Conservation (phyloP, 768 basidiomycete species). For the Chalciporus piperatus region DNA sequence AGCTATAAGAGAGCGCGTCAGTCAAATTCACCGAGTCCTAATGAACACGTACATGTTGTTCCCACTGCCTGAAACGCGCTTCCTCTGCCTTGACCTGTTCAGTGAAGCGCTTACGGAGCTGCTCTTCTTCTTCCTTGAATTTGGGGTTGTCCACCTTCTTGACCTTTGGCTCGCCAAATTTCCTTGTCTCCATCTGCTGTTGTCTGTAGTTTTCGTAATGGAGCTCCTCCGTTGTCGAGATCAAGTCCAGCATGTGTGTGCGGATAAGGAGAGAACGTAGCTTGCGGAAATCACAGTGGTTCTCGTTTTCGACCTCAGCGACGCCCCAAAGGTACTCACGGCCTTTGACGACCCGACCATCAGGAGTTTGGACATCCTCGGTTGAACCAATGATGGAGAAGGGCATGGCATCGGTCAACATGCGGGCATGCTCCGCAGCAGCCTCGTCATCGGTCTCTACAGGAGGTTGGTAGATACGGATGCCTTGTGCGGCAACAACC, state of each 20-base stretch:
- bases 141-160: constrained; percentile 99
- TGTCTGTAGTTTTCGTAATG: constrained; percentile 99
- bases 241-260: constrained; percentile 98
- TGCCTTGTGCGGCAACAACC: constrained; percentile 86
- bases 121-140: constrained; percentile 99
- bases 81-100: constrained; percentile 99
- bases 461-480: constrained; percentile 92
- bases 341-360: constrained; percentile 93
- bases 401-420: constrained; percentile 88
- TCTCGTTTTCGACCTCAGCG: constrained; percentile 99
- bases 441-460: constrained; percentile 86
- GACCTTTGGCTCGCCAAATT: constrained; percentile 97
- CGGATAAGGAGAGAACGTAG: constrained; percentile 92
- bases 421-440: constrained; percentile 83
- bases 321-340: constrained; percentile 99
- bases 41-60: constrained; percentile 77
- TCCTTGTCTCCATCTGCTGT: constrained; percentile 99
- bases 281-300: constrained; percentile 99
- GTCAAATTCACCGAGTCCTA: constrained; percentile 1
- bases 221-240: constrained; percentile 90
- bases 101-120: constrained; percentile 94
- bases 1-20: constrained; percentile 51
- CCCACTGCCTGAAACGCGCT: constrained; percentile 97
- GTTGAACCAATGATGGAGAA: constrained; percentile 99
- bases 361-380: constrained; percentile 86